Base-by-base conservation (phyloP, 129 eudicot species). In the Flaveria bidentis region DNA sequence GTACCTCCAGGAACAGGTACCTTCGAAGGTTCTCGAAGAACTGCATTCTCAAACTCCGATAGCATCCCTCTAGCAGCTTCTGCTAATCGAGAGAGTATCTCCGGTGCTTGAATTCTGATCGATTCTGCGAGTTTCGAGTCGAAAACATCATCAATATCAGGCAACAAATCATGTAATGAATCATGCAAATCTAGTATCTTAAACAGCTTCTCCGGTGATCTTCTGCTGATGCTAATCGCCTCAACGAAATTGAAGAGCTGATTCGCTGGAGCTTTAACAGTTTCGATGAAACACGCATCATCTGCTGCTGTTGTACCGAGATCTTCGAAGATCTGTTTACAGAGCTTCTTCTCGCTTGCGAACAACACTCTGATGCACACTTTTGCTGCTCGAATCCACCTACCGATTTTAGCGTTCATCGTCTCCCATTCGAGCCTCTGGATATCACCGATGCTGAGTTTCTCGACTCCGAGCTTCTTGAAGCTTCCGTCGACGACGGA, bases 1-100 rank as follows among this genome's bases (percentile, higher is more conserved):
- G 95, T 86, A 8, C 98, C 98, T 55, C 95, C 98, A 1, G 92
- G 96, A 11, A 93, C 96, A 9, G 95, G 91, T 62, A 83, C 78
- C 65, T 41, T 87, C 0, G 96, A 86, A 1, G 96, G 87, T 76
- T 93, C 98, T 1, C 89, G 71, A 18, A 86, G 87, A 6, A 93
- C 95, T 0, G 92, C 94, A 18, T 84, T 85, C 76, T 93, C 97
- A 69, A 93, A 93, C 76, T 93, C 97, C 1, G 89, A 85, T 64
- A 93, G 63, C 63, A 88, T 90, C 61, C 92, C 95, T 72, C 92
- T 77, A 15, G 85, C 96, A 12, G 95, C 92, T 84, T 93, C 95
- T 0, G 90, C 92, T 52, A 90, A 45, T 73, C 95, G 52, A 2
- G 95, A 85, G 47, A 93, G 70, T 61, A 90, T 90, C 83, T 90